phyloP scores from a whole-genome alignment of 345 rosid species.

The Turritis glabra region DNA sequence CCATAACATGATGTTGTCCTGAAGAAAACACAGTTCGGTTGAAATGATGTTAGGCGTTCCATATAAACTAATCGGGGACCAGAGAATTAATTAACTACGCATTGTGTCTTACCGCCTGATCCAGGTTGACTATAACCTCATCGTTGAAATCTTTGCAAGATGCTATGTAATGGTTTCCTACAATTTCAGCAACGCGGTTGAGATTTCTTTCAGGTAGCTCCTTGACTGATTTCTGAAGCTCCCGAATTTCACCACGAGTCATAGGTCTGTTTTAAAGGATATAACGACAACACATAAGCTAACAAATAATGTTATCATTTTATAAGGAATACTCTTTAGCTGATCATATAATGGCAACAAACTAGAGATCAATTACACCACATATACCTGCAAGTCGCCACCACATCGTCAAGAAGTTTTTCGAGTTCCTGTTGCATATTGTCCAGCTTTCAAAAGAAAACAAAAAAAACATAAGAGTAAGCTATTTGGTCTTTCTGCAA shows the following conservation, averaged over 20 bases:
- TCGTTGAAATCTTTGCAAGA: neutral
- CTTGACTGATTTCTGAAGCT: conserved; percentile 31
- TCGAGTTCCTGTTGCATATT: conserved; percentile 32
- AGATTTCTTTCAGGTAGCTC: conserved; percentile 19
- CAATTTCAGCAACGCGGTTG: neutral
- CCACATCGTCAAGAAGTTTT: conserved; percentile 25
- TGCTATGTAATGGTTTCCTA: neutral
- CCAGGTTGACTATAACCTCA: conserved; percentile 28
- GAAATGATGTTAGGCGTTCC: neutral
- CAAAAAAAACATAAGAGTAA: neutral
- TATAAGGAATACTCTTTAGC: neutral
- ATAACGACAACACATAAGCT: neutral
- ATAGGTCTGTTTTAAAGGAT: conserved; percentile 23
- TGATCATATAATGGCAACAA: neutral
- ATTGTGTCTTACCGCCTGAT: conserved; percentile 24
- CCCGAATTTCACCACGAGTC: conserved; percentile 19
- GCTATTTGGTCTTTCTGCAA: neutral
- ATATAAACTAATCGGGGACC: neutral
- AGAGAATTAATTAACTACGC: neutral
- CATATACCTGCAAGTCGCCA: conserved; percentile 31
- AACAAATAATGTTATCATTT: neutral
- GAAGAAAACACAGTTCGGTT: conserved; percentile 5
- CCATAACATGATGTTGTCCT: conserved; percentile 32
- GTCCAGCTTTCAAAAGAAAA: conserved; percentile 21
- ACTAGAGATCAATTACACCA: neutral